Conservation (phyloP, 352 stramenopile genomes). For the Phytophthora macrochlamydospora region DNA sequence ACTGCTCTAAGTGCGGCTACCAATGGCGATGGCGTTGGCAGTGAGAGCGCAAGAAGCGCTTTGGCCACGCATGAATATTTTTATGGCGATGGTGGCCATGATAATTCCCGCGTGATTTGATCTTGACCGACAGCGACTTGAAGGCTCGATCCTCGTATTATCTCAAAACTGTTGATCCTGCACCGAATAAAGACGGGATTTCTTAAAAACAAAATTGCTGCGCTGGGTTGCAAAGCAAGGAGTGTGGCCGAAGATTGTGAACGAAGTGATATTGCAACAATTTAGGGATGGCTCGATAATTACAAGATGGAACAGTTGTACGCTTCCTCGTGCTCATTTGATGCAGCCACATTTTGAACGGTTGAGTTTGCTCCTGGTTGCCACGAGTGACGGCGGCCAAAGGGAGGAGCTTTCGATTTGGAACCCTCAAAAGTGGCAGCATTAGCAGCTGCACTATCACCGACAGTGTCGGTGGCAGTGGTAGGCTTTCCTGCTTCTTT, state of each 20-base stretch:
- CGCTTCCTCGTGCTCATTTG: slow-evolving; percentile 26
- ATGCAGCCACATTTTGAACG: slow-evolving; percentile 23
- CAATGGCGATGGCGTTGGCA: slow-evolving; percentile 9
- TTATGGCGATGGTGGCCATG: slow-evolving; percentile 31
- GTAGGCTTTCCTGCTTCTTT: neutral
- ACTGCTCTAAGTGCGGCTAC: slow-evolving; percentile 14
- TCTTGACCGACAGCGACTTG: too few species aligned
- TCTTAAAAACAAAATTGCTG: neutral
- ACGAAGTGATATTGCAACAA: too few species aligned
- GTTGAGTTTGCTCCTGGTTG: slow-evolving; percentile 21
- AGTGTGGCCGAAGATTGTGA: too few species aligned
- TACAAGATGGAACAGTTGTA: slow-evolving; percentile 31
- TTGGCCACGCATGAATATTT: slow-evolving; percentile 41
- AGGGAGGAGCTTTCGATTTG: slow-evolving; percentile 12
- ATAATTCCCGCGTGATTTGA: neutral
- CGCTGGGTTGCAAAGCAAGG: neutral
- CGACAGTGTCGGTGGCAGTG: neutral
- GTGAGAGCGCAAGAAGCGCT: slow-evolving; percentile 4
- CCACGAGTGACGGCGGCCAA: slow-evolving; percentile 25
- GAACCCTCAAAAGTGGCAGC: neutral
- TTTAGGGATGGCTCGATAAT: neutral
- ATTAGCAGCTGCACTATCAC: neutral
- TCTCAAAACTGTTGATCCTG: too few species aligned
- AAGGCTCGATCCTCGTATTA: too few species aligned
- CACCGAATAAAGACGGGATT: too few species aligned